A percentile compares a stretch with the other conserved stretches of the same genome.
Conservation (phyloP, 2,329 filamentous ascomycete species). For the Paracamarosporium sp. region DNA sequence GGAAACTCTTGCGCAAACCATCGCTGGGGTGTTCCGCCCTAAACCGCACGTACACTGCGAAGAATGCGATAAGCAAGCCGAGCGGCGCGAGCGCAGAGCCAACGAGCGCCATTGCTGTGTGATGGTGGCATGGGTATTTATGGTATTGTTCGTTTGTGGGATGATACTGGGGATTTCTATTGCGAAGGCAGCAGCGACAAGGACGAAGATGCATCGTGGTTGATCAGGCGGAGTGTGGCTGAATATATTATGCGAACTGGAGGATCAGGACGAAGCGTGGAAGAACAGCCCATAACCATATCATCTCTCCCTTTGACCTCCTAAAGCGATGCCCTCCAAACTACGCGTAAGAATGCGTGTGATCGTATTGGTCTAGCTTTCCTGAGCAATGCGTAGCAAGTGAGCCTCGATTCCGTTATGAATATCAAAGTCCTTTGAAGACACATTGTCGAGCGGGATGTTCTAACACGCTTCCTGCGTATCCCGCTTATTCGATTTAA, state of each 20-base stretch:
- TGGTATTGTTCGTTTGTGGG: slow-evolving; percentile 23
- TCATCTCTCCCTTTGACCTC: no score
- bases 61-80: slow-evolving; percentile 30
- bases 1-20: slow-evolving; percentile 30
- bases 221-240: neutral
- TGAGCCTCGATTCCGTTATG: no score
- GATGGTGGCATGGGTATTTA: slow-evolving; percentile 32
- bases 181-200: slow-evolving; percentile 7
- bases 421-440: no score
- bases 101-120: slow-evolving; percentile 29
- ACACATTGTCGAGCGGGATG: no score
- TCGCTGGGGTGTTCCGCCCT: slow-evolving; percentile 30
- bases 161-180: slow-evolving; percentile 28
- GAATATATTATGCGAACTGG: neutral
- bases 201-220: slow-evolving; percentile 3
- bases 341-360: no score
- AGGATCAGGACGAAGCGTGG: no score
- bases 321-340: no score
- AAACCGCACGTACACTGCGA: slow-evolving; percentile 35
- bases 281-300: no score
- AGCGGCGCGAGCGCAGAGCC: slow-evolving; percentile 24
- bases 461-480: neutral
- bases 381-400: no score
- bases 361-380: no score
- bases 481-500: neutral